Evolutionary conservation across 2,329 filamentous ascomycete genomes (phyloP).

Genomic region (Cercospora zeina): DNA sequence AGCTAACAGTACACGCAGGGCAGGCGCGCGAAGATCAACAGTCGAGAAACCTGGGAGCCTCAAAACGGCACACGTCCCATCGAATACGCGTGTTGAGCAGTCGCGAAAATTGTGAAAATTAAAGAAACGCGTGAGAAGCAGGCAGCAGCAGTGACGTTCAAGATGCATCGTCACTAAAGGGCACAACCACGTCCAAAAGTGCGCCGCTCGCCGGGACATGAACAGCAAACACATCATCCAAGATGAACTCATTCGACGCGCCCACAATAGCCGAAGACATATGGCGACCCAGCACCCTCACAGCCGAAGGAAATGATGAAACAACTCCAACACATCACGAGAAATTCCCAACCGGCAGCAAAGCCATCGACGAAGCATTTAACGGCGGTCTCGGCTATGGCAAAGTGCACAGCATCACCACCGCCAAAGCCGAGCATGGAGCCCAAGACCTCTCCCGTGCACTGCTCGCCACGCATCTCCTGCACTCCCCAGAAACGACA

Average conservation of each 20-base stretch:
- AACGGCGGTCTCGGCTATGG: slow-evolving; percentile 44
- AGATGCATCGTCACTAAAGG: background rate
- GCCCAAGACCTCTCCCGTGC: slow-evolving; percentile 38
- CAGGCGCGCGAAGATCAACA: background rate
- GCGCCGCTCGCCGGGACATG: background rate
- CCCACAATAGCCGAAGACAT: slow-evolving; percentile 5
- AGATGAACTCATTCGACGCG: slow-evolving; percentile 1
- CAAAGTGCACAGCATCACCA: slow-evolving; percentile 42
- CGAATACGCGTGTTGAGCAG: background rate
- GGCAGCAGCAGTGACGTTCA: background rate
- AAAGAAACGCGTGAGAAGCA: background rate
- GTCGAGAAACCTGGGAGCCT: background rate
- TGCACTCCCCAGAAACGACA: slow-evolving; percentile 32
- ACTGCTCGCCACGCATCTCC: slow-evolving; percentile 45
- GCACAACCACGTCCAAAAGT: background rate
- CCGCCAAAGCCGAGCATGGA: slow-evolving; percentile 36
- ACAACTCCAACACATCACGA: background rate
- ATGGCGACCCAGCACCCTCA: background rate
- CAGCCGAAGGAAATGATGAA: background rate
- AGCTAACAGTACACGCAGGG: background rate
- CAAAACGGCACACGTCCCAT: background rate
- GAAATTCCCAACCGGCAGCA: slow-evolving; percentile 13
- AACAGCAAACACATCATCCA: background rate
- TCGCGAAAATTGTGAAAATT: background rate
- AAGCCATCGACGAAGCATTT: slow-evolving; percentile 42